Evolutionary conservation across 129 eudicot species (phyloP), one percentile per base, ranked within the genome.

Genomic region (Kitagawia praeruptora): DNA sequence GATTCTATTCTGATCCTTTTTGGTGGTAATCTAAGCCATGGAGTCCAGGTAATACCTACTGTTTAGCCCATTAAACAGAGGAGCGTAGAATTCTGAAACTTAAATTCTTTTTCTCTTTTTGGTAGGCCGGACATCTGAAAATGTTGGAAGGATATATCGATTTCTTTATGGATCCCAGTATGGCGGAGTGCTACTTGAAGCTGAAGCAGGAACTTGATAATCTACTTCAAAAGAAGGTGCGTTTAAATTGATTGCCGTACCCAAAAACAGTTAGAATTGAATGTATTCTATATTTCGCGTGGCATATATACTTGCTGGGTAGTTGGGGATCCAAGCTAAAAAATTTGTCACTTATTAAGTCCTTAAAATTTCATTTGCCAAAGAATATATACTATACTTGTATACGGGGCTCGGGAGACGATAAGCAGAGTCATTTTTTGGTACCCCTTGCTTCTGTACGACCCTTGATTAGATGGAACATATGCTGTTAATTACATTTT

Each of bases 1-100:
- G 99, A 96, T 89, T 96, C 99, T 23, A 85, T 85, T 77, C 80
- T 96, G 82, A 89, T 96, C 83, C 98, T 96, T 61, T 96, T 96
- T 66, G 99, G 99, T 86, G 95, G 99, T 82, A 86, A 83, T 74
- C 85, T 96, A 44, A 83, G 77, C 81, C 77, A 82, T 75, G 98
- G 98, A 45, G 88, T 80, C 77, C 80, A 61, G 97, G 99, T 95
- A 90, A 86, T 74, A 85, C 41, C 41, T 74, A 56, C 44, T 74
- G 49, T 8, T 67, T 13, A 67, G 23, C 41, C 21, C 42, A 27
- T 31, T 27, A 67, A 64, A 5, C 73, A 67, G 42, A 67, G 10
- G 73, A 67, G 73, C 42, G 31, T 27, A 8, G 7, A 27, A 31
- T 27, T 6, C 42, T 14, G 18, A 5, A 67, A 67, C 41, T 67